These are phyloP conservation scores for Colletotrichum orbiculare DNA, from an alignment of 2,329 filamentous ascomycete genomes.

Conservation along the genomic window DNA sequence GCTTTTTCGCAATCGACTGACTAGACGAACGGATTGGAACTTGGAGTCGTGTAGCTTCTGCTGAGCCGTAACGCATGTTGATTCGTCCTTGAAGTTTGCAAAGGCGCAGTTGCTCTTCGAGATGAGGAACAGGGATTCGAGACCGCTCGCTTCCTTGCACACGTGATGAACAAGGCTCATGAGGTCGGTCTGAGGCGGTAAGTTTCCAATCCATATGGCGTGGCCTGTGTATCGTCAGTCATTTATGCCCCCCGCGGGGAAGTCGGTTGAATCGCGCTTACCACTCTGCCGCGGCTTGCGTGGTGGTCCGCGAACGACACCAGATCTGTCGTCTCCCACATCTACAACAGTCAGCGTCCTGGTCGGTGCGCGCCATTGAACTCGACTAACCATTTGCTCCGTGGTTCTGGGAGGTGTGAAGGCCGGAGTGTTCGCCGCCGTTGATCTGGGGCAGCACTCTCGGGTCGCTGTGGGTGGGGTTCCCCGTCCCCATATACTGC, in stretches of 20 bases:
- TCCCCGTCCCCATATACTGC: constrained; percentile 47
- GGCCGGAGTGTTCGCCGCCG: constrained; percentile 30
- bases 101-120: constrained; percentile 98
- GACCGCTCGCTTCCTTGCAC: constrained; percentile 78
- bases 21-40: constrained; percentile 86
- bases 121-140: constrained; percentile 93
- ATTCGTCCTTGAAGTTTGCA: constrained; percentile 90
- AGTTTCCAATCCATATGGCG: constrained; percentile 95
- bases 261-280: constrained; percentile 44
- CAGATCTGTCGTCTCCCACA: constrained; percentile 47
- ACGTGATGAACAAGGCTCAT: constrained; percentile 92
- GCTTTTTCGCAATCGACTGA: constrained; percentile 80
- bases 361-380: neutral
- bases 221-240: constrained; percentile 68
- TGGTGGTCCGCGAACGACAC: constrained; percentile 63
- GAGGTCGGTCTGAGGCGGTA: constrained; percentile 85
- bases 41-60: constrained; percentile 89
- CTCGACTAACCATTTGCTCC: constrained; percentile 7
- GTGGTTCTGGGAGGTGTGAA: constrained; percentile 1
- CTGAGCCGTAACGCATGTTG: constrained; percentile 80
- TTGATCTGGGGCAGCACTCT: constrained; percentile 39
- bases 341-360: constrained; percentile 10
- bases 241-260: constrained; percentile 23
- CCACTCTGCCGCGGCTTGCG: constrained; percentile 71
- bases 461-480: constrained; percentile 40